Conservation (phyloP, 805 yeast species). For the Schwanniomyces polymorphus region DNA sequence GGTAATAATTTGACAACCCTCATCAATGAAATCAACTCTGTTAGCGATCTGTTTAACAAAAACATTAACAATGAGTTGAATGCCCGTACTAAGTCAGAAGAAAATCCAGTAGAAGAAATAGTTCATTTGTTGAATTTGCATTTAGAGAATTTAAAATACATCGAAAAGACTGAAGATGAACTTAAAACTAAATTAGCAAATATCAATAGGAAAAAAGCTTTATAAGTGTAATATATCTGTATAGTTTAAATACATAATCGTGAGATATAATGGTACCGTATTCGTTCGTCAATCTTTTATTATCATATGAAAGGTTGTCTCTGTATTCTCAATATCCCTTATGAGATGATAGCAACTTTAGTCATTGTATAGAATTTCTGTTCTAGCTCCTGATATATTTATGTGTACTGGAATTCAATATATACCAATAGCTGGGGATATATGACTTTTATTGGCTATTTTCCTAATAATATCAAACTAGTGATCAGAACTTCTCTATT, state of each 20-base stretch:
- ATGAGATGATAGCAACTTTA: too few relatives aligned
- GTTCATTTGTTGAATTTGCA: slow-evolving; percentile 84
- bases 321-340: neutral
- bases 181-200: slow-evolving; percentile 66
- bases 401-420: too few relatives aligned
- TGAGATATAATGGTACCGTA: neutral
- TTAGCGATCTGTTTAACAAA: slow-evolving; percentile 76
- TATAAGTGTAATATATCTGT: slow-evolving; percentile 1
- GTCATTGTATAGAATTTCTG: too few relatives aligned
- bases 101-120: slow-evolving; percentile 61
- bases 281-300: neutral
- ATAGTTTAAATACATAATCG: slow-evolving; percentile 1
- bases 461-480: too few relatives aligned
- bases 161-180: slow-evolving; percentile 69
- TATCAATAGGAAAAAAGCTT: slow-evolving; percentile 16
- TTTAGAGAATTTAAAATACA: slow-evolving; percentile 83
- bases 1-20: slow-evolving; percentile 75
- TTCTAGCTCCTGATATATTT: too few relatives aligned
- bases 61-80: slow-evolving; percentile 41
- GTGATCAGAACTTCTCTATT: too few relatives aligned
- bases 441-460: too few relatives aligned
- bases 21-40: slow-evolving; percentile 79
- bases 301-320: neutral
- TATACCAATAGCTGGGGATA: too few relatives aligned
- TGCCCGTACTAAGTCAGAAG: slow-evolving; percentile 16